phyloP scores from a whole-genome alignment of 2,329 filamentous ascomycete genomes.

The Chaetothyriales sp. region DNA sequence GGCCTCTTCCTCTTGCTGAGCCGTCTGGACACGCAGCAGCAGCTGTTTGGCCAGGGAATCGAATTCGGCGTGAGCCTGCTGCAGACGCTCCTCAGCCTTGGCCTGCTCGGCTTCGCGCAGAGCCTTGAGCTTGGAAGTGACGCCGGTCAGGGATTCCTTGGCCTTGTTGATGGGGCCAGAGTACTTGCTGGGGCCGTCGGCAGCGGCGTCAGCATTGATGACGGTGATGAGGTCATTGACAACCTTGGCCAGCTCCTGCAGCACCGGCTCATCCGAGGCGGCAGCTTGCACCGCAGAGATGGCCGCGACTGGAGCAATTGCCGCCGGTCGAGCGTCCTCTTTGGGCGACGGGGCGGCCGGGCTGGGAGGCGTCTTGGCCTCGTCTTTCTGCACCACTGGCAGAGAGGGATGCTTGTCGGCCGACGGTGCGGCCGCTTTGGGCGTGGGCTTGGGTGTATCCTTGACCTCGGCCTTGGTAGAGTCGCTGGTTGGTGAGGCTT shows the following conservation, averaged over 20 bases:
- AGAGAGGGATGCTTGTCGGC: conserved; percentile 19
- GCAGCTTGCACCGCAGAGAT: conserved; percentile 67
- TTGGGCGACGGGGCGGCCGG: conserved; percentile 19
- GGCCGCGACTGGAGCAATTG: conserved; percentile 39
- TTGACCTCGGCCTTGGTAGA: background rate
- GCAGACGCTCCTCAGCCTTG: conserved; percentile 61
- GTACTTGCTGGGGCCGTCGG: conserved; percentile 50
- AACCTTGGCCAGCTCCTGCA: conserved; percentile 88
- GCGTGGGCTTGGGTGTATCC: background rate
- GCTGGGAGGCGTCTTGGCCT: conserved; percentile 18
- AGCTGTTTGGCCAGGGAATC: conserved; percentile 77
- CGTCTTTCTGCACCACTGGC: conserved; percentile 7
- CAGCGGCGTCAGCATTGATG: conserved; percentile 70
- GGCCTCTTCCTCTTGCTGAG: conserved; percentile 67
- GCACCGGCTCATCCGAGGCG: conserved; percentile 68
- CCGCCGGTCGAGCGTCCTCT: conserved; percentile 25
- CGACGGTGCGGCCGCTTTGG: conserved; percentile 8
- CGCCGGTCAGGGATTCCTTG: conserved; percentile 65
- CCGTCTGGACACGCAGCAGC: conserved; percentile 71
- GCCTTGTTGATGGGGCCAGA: conserved; percentile 67
- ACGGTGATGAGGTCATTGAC: conserved; percentile 92
- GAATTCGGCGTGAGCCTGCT: conserved; percentile 60
- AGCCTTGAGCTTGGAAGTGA: conserved; percentile 62
- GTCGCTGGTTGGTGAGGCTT: conserved; percentile 4
- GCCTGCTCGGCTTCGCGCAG: conserved; percentile 58